Evolutionary conservation across 2,329 filamentous ascomycete genomes (phyloP).

Genomic region (Exophiala calicioides): DNA sequence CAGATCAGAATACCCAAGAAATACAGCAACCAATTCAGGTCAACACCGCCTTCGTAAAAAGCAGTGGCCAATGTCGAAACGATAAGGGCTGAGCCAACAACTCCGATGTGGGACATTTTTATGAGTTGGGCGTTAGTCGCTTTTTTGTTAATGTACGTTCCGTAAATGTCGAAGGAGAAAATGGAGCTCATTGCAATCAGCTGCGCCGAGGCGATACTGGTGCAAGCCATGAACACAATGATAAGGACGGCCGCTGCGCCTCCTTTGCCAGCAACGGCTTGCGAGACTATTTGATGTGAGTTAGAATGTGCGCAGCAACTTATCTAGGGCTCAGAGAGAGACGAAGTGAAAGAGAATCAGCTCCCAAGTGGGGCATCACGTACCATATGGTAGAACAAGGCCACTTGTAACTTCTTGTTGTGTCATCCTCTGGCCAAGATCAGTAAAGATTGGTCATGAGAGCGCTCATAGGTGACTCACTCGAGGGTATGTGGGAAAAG

Average conservation of each 20-base stretch:
- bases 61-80: constrained; percentile 33
- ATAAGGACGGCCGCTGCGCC: constrained; percentile 76
- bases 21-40: constrained; percentile 44
- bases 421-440: constrained; percentile 33
- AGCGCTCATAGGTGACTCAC: too few relatives aligned
- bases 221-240: constrained; percentile 87
- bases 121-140: constrained; percentile 31
- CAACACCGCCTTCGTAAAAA: constrained; percentile 40
- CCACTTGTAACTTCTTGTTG: constrained; percentile 72
- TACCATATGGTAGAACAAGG: constrained; percentile 79
- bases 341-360: too few relatives aligned
- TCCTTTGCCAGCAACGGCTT: constrained; percentile 75
- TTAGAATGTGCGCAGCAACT: too few relatives aligned
- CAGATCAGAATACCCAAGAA: constrained; percentile 83
- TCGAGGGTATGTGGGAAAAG: constrained; percentile 49
- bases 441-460: too few relatives aligned
- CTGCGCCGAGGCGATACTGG: constrained; percentile 76
- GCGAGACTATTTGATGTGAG: too few relatives aligned
- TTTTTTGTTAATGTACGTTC: constrained; percentile 34
- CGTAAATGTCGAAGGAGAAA: constrained; percentile 57
- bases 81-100: constrained; percentile 36
- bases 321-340: too few relatives aligned
- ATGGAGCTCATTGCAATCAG: constrained; percentile 85
- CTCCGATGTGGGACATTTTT: constrained; percentile 28
- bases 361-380: too few relatives aligned